These are phyloP conservation scores for Gonapodya prolifera DNA, from an alignment of 192 early-diverging fungal species.

Conservation along the genomic window DNA sequence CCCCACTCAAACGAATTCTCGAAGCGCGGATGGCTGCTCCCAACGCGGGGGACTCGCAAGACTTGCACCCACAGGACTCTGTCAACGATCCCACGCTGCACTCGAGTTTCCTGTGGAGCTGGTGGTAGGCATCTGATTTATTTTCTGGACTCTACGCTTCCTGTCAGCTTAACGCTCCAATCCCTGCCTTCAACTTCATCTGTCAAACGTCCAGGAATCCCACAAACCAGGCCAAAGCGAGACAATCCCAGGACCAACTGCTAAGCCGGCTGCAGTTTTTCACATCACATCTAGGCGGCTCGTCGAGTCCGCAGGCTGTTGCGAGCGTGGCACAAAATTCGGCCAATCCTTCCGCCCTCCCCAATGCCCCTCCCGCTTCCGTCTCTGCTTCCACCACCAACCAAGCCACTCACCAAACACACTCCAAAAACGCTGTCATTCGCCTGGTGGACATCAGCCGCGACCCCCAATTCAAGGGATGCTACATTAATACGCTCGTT, in stretches of 20 bases:
- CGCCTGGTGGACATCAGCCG: neutral
- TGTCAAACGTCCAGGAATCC: no score
- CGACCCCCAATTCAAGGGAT: neutral
- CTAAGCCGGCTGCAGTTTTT: constrained; percentile 40
- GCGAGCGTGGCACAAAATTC: neutral
- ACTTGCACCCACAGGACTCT: neutral
- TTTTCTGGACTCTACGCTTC: neutral
- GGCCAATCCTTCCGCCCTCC: neutral
- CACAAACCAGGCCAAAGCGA: neutral
- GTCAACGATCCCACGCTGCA: neutral
- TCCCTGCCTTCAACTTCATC: no score
- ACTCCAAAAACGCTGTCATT: neutral
- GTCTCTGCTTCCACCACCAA: neutral
- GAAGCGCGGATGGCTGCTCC: neutral
- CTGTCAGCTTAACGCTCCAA: no score
- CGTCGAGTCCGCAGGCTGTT: neutral
- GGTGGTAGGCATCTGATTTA: neutral
- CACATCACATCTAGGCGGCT: constrained; percentile 1
- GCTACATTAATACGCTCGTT: constrained; percentile 14
- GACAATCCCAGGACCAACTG: constrained; percentile 36
- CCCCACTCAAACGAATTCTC: neutral
- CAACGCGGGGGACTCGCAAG: neutral
- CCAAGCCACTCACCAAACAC: neutral
- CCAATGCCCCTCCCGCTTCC: no score
- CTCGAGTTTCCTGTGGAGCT: neutral